Conservation (phyloP, 768 basidiomycete genomes). For the Tricholoma bakamatsutake region DNA sequence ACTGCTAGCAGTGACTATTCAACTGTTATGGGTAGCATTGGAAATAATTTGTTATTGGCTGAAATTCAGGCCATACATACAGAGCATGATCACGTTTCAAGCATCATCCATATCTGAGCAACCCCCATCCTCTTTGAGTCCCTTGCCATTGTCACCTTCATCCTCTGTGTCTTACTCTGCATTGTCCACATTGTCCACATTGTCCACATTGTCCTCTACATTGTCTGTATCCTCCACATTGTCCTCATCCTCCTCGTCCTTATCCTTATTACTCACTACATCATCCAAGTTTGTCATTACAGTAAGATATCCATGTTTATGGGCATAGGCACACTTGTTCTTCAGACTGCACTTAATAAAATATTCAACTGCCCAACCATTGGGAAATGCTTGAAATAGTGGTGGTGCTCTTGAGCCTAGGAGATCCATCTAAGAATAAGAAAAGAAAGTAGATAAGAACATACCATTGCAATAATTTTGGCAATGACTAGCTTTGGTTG, state of each 20-base stretch:
- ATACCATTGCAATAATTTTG: constrained; percentile 1
- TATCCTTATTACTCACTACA: not conserved
- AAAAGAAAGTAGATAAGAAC: not conserved
- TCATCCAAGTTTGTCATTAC: not conserved
- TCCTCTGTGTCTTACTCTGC: not conserved
- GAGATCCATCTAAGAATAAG: not conserved
- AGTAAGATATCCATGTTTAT: not conserved
- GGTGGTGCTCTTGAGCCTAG: not conserved
- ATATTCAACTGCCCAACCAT: not conserved
- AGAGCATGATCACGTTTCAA: not conserved
- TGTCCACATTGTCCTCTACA: not conserved
- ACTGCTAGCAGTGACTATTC: not conserved
- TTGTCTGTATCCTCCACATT: not conserved
- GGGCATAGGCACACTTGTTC: not conserved
- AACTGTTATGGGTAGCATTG: not conserved
- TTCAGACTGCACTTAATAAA: not conserved
- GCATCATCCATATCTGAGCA: not conserved
- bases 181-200: not conserved
- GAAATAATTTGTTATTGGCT: not conserved
- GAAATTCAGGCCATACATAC: not conserved
- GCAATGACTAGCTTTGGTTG: not conserved
- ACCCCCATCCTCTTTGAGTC: no score
- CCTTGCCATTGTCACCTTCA: not conserved
- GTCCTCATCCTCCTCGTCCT: not conserved
- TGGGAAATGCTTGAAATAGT: not conserved